These are phyloP conservation scores for Mycosphaerelloides madeirae DNA, from an alignment of 2,329 filamentous ascomycete genomes.

Conservation along the genomic window DNA sequence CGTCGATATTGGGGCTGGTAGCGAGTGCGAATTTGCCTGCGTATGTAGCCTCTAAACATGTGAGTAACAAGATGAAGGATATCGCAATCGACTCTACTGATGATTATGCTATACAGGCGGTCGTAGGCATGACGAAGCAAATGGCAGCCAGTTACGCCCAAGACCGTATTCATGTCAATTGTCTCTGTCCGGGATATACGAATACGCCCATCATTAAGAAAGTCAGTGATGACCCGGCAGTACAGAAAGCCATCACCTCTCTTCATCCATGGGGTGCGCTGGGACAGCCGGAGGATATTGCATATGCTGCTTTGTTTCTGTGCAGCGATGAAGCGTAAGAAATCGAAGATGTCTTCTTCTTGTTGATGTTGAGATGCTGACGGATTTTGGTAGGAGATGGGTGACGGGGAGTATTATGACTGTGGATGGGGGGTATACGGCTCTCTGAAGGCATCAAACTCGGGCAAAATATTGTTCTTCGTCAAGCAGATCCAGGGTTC, in stretches of 20 bases:
- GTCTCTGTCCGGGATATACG: constrained; percentile 16
- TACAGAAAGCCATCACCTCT: neutral
- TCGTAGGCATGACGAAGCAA: constrained; percentile 25
- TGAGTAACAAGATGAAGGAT: too few species aligned
- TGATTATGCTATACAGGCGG: too few species aligned
- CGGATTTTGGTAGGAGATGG: constrained; percentile 1
- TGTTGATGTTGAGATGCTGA: neutral
- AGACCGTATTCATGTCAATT: constrained; percentile 23
- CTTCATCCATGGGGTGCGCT: constrained; percentile 4
- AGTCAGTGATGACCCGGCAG: neutral
- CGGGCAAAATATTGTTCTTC: too few species aligned
- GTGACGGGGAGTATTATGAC: constrained; percentile 4
- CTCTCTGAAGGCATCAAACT: constrained; percentile 5
- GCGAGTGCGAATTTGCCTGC: constrained; percentile 1
- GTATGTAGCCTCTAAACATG: constrained; percentile 20
- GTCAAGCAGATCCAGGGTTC: too few species aligned
- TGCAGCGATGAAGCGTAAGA: constrained; percentile 8
- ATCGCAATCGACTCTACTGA: too few species aligned
- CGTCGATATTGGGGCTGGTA: constrained; percentile 16
- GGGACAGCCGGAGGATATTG: constrained; percentile 4
- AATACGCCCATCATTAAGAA: constrained; percentile 14
- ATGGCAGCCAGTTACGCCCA: constrained; percentile 36
- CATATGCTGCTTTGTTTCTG: constrained; percentile 6
- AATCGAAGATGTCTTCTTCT: too few species aligned
- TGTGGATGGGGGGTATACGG: constrained; percentile 4